Base-by-base conservation (phyloP, 768 basidiomycete species). In the Mycena floridula region DNA sequence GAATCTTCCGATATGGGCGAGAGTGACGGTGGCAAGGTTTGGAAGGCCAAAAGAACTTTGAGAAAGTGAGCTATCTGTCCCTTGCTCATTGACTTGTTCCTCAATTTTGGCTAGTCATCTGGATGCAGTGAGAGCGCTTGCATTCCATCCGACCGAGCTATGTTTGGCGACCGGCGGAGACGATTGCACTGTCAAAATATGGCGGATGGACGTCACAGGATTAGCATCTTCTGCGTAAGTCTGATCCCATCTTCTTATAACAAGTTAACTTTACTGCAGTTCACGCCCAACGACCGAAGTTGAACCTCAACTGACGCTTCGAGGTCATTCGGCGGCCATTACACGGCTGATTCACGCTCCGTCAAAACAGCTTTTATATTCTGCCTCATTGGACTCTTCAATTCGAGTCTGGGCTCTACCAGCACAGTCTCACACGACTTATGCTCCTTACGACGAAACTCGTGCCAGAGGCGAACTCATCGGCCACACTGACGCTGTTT, bases 131-230 rank as follows among this genome's bases (percentile, higher is more conserved):
- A 82, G 94, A 43, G 84, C 89, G 6, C 69, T 98, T 20, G 83
- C 89, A 1, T 95, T 96, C 75, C 89, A 92, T 57, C 89, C 89
- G 2, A 84, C 70, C 26, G 89, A 90, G 51, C 65, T 91, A 36
- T 84, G 84, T 55, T 67, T 98, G 43, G 93, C 88, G n/a, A 91
- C 87, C 37, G 96, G 86, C 20, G 90, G 93, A 23, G 95, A 97
- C 59, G 96, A 99, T 59, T 89, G 81, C 59, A 93, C 91, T 6
- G 83, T 98, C 44, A 99, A 99, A 63, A 78, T 97, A 42, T 99
- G 96, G 96, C 77, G 89, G 45, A 77, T 91, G 68, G 89, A 95
- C 52, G 76, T 85, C 13, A 68, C 80, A 30, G 73, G 78, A 53
- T 68, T 93, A 47, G 74, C 89, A 24, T 85, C 85, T 35, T 81